A percentile compares a stretch with the other conserved stretches of the same genome.
These are phyloP conservation scores for Dissophora ornata DNA, from an alignment of 192 early-diverging fungal species.

Conservation along the genomic window DNA sequence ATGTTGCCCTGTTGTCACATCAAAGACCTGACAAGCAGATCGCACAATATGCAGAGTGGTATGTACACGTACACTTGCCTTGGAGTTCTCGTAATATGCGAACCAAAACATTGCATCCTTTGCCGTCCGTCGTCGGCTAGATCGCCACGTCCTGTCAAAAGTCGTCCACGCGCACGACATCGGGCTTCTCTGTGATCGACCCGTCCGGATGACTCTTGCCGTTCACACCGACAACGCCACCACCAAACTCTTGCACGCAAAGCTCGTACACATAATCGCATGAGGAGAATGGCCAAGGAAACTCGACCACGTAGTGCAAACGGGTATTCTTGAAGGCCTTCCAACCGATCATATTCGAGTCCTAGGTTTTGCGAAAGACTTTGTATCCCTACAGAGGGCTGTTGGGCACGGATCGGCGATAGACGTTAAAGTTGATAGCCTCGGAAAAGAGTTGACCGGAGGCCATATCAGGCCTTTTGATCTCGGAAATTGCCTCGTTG, in stretches of 20 bases:
- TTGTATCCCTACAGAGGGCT: conserved; percentile 62
- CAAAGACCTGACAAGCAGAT: no score
- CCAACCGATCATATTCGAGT: conserved; percentile 60
- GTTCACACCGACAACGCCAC: conserved; percentile 24
- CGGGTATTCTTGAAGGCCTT: conserved; percentile 43
- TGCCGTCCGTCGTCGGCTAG: conserved; percentile 40
- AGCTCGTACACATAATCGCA: conserved; percentile 64
- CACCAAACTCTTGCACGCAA: conserved; percentile 33
- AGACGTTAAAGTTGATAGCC: conserved; percentile 50
- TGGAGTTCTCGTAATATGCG: conserved; percentile 62
- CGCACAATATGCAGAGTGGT: background rate
- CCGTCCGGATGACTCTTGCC: conserved; percentile 40
- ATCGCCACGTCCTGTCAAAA: conserved; percentile 61
- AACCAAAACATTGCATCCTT: conserved; percentile 56
- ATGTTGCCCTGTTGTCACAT: conserved; percentile 31
- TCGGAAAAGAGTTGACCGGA: conserved; percentile 51
- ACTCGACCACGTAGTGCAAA: conserved; percentile 48
- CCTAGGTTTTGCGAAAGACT: conserved; percentile 61
- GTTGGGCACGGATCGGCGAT: conserved; percentile 40
- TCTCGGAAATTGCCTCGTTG: conserved; percentile 24
- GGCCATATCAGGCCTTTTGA: conserved; percentile 24
- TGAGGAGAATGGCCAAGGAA: conserved; percentile 61
- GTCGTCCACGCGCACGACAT: conserved; percentile 58
- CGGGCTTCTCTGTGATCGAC: conserved; percentile 30
- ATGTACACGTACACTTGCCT: conserved; percentile 26